Evolutionary conservation across 305 asterid genomes (phyloP), one percentile per base, ranked within the genome.

Genomic region (Fraxinus floribunda): DNA sequence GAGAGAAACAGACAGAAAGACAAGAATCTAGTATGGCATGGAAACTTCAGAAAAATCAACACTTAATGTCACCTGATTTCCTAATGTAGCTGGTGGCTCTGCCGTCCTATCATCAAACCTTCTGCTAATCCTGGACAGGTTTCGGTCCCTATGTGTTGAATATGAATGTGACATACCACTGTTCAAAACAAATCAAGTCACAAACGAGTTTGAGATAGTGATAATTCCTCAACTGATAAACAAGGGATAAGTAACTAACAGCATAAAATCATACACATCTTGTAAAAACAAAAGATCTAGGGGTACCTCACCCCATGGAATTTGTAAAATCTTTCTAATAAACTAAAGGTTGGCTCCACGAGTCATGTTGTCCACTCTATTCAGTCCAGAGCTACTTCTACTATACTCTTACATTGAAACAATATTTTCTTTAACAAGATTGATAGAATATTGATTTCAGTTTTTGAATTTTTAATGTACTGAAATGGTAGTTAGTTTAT

Each of bases 81-180:
- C 89, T 84, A 82, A 82, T 52, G 91, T 71, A 36, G 93, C 82
- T 70, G 81, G 87, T 46, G 89, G 79, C 80, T 90, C 94, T 35
- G 88, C 20, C 66, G 84, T 81, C 86, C 92, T 87, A 78, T 91
- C 92, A 83, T 93, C 97, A 75, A 89, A 87, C 78, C 88, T 87
- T 81, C 83, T 85, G 88, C 78, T 84, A 38, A 84, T 68, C 85
- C 91, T 91, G 76, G 95, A 83, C 52, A 90, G 83, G 85, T 87
- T 86, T 84, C 64, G 90, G 80, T 97, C 98, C 86, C 92, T 83
- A 49, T 88, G 90, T 71, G 93, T 92, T 79, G 98, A 86, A 84
- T 90, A 97, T 20, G 98, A 97, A 86, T 92, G 97, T 29, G 98
- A 97, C 89, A 97, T 85, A 55, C 98, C 95, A 87, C 98, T 94